These are phyloP conservation scores for Rubia tinctorum DNA, from an alignment of 305 asterid species.

Conservation along the genomic window DNA sequence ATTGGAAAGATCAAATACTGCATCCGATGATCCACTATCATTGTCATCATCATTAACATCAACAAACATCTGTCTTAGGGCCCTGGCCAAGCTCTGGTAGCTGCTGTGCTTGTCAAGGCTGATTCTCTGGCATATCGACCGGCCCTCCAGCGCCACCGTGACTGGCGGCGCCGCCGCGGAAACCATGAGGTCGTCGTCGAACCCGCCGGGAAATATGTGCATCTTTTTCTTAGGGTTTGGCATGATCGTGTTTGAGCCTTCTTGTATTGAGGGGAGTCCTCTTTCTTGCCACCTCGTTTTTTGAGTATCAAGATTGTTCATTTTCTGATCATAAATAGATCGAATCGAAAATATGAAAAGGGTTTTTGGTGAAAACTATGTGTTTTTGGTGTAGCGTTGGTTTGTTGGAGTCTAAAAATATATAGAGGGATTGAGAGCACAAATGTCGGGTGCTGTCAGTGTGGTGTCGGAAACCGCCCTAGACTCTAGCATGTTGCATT, in stretches of 20 bases:
- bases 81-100: constrained; percentile 56
- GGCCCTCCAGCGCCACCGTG: constrained; percentile 80
- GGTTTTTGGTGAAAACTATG: background rate
- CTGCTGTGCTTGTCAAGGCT: constrained; percentile 64
- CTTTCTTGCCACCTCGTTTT: constrained; percentile 45
- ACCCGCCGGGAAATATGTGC: constrained; percentile 29
- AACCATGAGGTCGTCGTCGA: constrained; percentile 38
- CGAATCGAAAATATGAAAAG: constrained; percentile 4
- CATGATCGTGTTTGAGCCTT: constrained; percentile 9
- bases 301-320: constrained; percentile 45
- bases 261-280: constrained; percentile 18
- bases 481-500: constrained; percentile 31
- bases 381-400: background rate
- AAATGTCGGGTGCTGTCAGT: constrained; percentile 51
- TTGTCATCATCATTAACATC: constrained; percentile 18
- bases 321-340: background rate
- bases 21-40: constrained; percentile 6
- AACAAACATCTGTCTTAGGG: constrained; percentile 64
- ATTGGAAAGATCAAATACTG: constrained; percentile 54
- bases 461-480: constrained; percentile 41
- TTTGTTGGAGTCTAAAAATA: constrained; percentile 14
- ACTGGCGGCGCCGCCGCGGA: constrained; percentile 55
- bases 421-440: constrained; percentile 38
- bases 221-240: constrained; percentile 25
- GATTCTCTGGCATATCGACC: constrained; percentile 77